Percentiles rank a stretch among this genome's conserved stretches.
These are phyloP conservation scores for Peronospora belbahrii DNA, from an alignment of 352 stramenopile genomes.

Conservation along the genomic window DNA sequence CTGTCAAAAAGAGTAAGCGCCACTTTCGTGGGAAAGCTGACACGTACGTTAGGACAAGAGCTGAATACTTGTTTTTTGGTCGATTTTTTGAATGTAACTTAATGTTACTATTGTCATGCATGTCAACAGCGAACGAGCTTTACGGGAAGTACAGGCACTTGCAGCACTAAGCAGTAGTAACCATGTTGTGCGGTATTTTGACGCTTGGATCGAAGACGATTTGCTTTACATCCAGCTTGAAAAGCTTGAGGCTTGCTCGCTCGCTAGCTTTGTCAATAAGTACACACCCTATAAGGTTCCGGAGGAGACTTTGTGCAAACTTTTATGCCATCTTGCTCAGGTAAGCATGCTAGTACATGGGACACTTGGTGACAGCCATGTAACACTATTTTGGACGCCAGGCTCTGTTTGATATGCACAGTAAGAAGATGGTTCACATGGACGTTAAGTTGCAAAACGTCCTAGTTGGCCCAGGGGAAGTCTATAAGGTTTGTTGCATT, in stretches of 20 bases:
- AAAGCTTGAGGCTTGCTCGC: conserved; percentile 55
- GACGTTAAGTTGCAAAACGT: conserved; percentile 86
- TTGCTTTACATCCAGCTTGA: conserved; percentile 85
- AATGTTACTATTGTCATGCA: not conserved
- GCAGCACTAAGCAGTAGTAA: conserved; percentile 69
- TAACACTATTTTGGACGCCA: conserved; percentile 8
- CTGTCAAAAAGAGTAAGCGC: conserved; percentile 84
- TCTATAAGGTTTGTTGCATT: conserved; percentile 57
- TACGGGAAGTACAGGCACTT: conserved; percentile 78
- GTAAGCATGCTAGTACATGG: conserved; percentile 13
- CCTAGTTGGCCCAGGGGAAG: conserved; percentile 42
- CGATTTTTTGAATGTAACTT: not conserved
- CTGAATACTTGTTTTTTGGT: not conserved
- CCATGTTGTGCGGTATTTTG: conserved; percentile 81
- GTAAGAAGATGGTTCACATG: conserved; percentile 81
- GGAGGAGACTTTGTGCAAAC: conserved; percentile 61
- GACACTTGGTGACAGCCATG: not conserved
- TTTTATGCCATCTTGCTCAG: conserved; percentile 71
- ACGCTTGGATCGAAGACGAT: conserved; percentile 85
- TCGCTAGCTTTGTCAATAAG: conserved; percentile 56
- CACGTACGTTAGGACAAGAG: conserved; percentile 41
- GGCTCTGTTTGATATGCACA: conserved; percentile 78
- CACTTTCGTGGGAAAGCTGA: conserved; percentile 75
- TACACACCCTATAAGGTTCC: conserved; percentile 57
- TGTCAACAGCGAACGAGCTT: conserved; percentile 45